Evolutionary conservation across 1,284 basidiomycete species (phyloP), one percentile per base, ranked within the genome.

Genomic region (Xerocomus amazonicus): DNA sequence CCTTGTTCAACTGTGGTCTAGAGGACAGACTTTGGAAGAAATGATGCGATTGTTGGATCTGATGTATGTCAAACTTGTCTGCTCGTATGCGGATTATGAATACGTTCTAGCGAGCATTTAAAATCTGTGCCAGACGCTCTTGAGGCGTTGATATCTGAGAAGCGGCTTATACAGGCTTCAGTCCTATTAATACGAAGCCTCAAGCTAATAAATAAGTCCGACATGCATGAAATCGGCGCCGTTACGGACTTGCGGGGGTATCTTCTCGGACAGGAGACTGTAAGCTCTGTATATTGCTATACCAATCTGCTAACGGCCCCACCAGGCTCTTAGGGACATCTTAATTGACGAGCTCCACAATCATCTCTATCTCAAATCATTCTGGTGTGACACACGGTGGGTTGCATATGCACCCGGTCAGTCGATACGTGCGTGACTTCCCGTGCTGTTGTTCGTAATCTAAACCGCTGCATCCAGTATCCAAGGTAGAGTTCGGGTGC

Each of bases 281-380:
- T 92, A 53, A 48, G 85, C 73, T 10, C 17, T 27, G n/a, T 17
- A 31, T 6, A 16, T 10, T 12, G 12, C 36, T 28, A 39, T 40
- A 10, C 19, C 19, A 13, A 13, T 43, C 9, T 28, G 8, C 16
- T 26, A 28, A 44, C 32, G 70, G 45, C 3, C 7, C 34, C 68
- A 43, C 38, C 56, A 95, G 91, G 86, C 90, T 9, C 71, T 97
- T 40, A 79, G 89, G 45, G 95, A 99, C 56, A 97, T 99, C 50
- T 72, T 99, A 46, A 77, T 97, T 14, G 97, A 99, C 58, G 97
- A 99, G 65, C 76, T 99, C 23, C 95, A 99, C 66, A 94, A 87
- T 60, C 97, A 99, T 68, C 72, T 99, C n/a, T 99, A 98, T 69
- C 80, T 99, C 51, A 98, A 97, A 66, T 92, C 89, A 7, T 95